A percentile compares a stretch with the other conserved stretches of the same genome.
These are phyloP conservation scores for Jimgerdemannia flammicorona DNA, from an alignment of 192 early-diverging fungal species.

Conservation along the genomic window DNA sequence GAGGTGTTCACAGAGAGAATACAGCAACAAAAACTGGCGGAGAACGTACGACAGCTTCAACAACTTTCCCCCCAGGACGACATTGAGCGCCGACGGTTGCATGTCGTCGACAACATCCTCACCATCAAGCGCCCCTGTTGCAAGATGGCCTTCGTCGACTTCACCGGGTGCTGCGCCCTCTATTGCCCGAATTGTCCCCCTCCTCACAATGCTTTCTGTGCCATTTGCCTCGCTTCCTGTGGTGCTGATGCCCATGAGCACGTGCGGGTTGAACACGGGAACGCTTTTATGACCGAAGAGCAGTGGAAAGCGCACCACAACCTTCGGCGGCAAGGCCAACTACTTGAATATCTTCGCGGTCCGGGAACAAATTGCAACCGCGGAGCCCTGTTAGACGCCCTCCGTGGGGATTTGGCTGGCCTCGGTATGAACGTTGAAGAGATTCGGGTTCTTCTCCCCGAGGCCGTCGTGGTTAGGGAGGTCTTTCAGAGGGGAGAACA, in stretches of 20 bases:
- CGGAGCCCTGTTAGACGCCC: neutral
- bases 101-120: too few species aligned
- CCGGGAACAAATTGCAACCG: neutral
- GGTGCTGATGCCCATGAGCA: neutral
- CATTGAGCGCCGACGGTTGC: too few species aligned
- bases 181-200: neutral
- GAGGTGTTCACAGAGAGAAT: too few species aligned
- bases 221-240: neutral
- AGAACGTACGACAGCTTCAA: too few species aligned
- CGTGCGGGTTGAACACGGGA: neutral
- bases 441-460: neutral
- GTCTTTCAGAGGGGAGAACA: neutral
- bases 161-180: too few species aligned
- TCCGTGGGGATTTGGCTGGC: neutral
- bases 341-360: neutral
- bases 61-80: too few species aligned
- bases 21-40: too few species aligned
- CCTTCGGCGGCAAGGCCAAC: neutral
- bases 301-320: neutral
- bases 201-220: neutral
- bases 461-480: neutral
- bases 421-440: neutral
- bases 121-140: too few species aligned
- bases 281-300: neutral
- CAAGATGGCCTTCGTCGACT: too few species aligned